A percentile compares a stretch with the other conserved stretches of the same genome.
These are phyloP conservation scores for Warburgia ugandensis DNA, from an alignment of 164 flowering plant genomes.

Conservation along the genomic window DNA sequence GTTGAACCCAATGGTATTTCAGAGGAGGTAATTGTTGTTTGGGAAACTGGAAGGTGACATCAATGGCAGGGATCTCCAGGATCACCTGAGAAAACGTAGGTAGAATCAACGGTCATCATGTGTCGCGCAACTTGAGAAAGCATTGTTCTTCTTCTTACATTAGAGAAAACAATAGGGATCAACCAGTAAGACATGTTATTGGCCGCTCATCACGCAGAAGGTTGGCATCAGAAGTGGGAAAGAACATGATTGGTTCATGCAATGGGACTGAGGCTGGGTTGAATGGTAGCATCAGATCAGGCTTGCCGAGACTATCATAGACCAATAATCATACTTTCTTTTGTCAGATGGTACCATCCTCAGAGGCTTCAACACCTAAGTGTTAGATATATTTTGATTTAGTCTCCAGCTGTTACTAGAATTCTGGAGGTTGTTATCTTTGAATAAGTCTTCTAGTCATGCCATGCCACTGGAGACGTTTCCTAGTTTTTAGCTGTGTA, in stretches of 20 bases:
- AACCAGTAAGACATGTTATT: conserved; percentile 12
- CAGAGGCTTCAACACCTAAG: conserved; percentile 25
- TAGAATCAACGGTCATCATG: conserved; percentile 16
- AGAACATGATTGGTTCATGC: conserved; percentile 13
- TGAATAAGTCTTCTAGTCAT: no score
- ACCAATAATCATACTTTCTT: conserved; percentile 7
- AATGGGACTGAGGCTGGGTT: conserved; percentile 10
- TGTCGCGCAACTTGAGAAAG: conserved; percentile 23
- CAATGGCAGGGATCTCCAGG: conserved; percentile 36
- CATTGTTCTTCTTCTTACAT: conserved; percentile 12
- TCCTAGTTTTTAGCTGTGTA: no score
- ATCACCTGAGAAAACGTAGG: conserved; percentile 33
- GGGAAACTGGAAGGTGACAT: conserved; percentile 15
- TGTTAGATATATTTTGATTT: no score
- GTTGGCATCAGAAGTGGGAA: conserved; percentile 30
- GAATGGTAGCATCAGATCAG: conserved; percentile 7
- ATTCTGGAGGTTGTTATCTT: no score
- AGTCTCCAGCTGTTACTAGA: no score
- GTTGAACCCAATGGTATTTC: conserved; percentile 18
- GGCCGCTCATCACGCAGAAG: conserved; percentile 19
- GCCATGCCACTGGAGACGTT: no score
- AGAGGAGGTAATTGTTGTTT: conserved; percentile 24
- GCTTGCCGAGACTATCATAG: conserved; percentile 15
- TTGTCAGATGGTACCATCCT: conserved; percentile 14
- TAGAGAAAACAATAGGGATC: conserved; percentile 15